These are phyloP conservation scores for Phytomonas francai DNA, from an alignment of 208 protist genomes.

Conservation along the genomic window DNA sequence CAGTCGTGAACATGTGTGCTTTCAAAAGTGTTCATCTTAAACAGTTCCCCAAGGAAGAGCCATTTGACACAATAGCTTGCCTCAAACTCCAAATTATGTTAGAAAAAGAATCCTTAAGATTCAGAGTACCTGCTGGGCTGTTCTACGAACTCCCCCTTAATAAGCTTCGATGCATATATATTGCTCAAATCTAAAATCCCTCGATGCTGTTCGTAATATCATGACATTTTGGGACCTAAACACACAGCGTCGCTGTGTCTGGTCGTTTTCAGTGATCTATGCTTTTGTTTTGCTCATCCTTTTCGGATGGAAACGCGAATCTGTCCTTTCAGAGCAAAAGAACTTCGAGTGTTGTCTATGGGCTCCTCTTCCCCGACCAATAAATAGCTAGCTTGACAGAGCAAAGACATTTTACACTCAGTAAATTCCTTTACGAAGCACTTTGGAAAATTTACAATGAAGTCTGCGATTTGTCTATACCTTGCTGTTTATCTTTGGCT, in stretches of 20 bases:
- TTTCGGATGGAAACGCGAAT: slow-evolving; percentile 11
- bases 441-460: neutral
- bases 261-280: neutral
- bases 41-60: neutral
- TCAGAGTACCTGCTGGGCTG: neutral
- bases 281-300: slow-evolving; percentile 5
- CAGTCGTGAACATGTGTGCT: neutral
- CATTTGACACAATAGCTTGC: neutral
- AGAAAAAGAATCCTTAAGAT: neutral
- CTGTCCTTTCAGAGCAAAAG: neutral
- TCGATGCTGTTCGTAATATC: neutral
- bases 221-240: neutral
- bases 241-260: neutral
- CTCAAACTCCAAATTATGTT: neutral
- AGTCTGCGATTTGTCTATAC: neutral
- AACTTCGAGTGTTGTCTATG: neutral
- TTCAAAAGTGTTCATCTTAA: neutral
- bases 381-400: neutral
- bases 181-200: neutral
- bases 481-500: neutral
- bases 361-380: neutral
- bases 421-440: neutral
- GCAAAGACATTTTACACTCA: neutral
- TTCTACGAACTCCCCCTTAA: neutral
- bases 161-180: neutral